These are phyloP conservation scores for Pestalotiopsis sp. DNA, from an alignment of 2,329 filamentous ascomycete species.

Conservation along the genomic window DNA sequence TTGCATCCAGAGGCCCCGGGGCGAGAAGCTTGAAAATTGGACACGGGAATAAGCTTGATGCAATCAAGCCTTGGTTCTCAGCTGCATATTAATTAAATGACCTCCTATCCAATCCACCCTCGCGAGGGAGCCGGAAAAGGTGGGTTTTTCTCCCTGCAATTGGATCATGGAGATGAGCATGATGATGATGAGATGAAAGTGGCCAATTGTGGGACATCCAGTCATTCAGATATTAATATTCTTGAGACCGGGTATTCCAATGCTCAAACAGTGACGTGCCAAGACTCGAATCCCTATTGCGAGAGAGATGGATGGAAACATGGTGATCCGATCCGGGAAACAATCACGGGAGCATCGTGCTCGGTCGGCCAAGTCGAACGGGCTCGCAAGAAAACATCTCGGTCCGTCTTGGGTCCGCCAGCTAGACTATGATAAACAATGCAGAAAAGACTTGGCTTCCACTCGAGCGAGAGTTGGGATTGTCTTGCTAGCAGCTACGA, in stretches of 20 bases:
- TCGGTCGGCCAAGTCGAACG: not conserved
- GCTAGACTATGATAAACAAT: not conserved
- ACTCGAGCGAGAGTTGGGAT: not conserved
- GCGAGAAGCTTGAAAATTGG: slow-evolving; percentile 1
- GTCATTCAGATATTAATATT: not conserved
- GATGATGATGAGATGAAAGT: not conserved
- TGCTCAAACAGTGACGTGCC: slow-evolving; percentile 1
- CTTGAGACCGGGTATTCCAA: slow-evolving; percentile 1
- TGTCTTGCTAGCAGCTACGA: not conserved
- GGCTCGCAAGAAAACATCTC: not conserved
- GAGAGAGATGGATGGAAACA: not conserved
- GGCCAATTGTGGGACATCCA: not conserved
- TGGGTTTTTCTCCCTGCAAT: not conserved
- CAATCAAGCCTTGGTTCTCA: slow-evolving; percentile 7
- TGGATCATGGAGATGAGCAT: not conserved
- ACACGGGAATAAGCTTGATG: slow-evolving; percentile 6
- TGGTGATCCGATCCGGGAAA: not conserved
- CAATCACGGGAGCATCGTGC: not conserved
- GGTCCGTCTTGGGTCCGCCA: not conserved
- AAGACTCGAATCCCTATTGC: not conserved
- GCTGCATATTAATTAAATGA: slow-evolving; percentile 1
- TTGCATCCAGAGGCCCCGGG: not conserved
- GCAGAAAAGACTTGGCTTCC: not conserved
- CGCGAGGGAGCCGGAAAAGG: not conserved
- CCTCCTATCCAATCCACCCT: not conserved